Conservation (phyloP, 2,329 filamentous ascomycete species). For the Chrysoporthe cubensis region DNA sequence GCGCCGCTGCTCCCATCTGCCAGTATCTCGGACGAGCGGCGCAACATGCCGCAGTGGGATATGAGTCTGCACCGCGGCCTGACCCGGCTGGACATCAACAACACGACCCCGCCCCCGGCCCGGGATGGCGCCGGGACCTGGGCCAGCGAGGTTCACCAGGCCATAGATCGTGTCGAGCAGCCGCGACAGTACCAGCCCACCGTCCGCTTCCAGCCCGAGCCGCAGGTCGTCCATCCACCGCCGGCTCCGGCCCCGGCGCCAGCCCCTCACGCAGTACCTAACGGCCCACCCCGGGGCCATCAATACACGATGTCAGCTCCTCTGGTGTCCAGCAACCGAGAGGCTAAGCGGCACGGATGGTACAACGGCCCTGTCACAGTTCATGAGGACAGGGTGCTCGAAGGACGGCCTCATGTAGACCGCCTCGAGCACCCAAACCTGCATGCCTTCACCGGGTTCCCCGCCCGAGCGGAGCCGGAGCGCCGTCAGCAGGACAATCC, state of each 20-base stretch:
- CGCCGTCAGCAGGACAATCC: slow-evolving; percentile 37
- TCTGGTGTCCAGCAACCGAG: slow-evolving; percentile 58
- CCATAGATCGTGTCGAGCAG: slow-evolving; percentile 59
- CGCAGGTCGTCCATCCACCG: slow-evolving; percentile 38
- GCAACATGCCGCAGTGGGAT: slow-evolving; percentile 64
- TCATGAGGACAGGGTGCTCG: slow-evolving; percentile 43
- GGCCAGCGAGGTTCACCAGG: slow-evolving; percentile 60
- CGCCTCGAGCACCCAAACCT: slow-evolving; percentile 63
- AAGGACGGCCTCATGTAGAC: slow-evolving; percentile 51
- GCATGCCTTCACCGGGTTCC: slow-evolving; percentile 55
- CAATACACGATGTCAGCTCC: slow-evolving; percentile 66
- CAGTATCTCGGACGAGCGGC: slow-evolving; percentile 49
- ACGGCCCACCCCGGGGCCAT: slow-evolving; percentile 40
- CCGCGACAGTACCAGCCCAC: slow-evolving; percentile 49
- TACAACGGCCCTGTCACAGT: slow-evolving; percentile 60
- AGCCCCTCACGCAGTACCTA: slow-evolving; percentile 1
- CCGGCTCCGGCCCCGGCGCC: slow-evolving; percentile 14
- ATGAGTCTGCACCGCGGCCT: slow-evolving; percentile 68
- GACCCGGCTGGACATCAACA: slow-evolving; percentile 66
- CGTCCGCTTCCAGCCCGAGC: slow-evolving; percentile 60
- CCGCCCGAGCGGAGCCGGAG: slow-evolving; percentile 40
- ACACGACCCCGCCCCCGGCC: slow-evolving; percentile 44
- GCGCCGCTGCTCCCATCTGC: slow-evolving; percentile 40
- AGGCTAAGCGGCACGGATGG: slow-evolving; percentile 72
- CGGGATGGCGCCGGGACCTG: slow-evolving; percentile 58